Conservation (phyloP, 2,329 filamentous ascomycete species). For the Ramularia endophylla region DNA sequence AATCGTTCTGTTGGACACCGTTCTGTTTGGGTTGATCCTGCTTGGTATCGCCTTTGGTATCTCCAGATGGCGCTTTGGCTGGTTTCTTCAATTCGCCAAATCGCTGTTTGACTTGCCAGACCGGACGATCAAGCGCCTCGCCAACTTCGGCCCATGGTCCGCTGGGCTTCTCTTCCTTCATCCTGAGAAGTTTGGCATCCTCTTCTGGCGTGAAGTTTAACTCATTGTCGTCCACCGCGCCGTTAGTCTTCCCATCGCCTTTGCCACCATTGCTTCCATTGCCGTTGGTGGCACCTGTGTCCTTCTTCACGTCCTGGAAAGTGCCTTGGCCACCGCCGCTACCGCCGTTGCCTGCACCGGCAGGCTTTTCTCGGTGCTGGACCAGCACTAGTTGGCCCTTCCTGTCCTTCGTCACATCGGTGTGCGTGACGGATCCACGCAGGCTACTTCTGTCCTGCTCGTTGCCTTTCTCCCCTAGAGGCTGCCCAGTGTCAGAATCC, state of each 20-base stretch:
- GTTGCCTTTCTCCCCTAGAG: constrained; percentile 14
- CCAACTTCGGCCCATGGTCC: too few relatives aligned
- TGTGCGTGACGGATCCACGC: constrained; percentile 14
- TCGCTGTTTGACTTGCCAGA: too few relatives aligned
- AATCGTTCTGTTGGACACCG: constrained; percentile 1
- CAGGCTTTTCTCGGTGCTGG: constrained; percentile 17
- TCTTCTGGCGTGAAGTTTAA: constrained; percentile 31
- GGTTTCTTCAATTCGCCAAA: constrained; percentile 1
- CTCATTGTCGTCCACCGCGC: neutral
- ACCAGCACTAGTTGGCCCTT: constrained; percentile 23
- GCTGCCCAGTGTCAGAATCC: constrained; percentile 28
- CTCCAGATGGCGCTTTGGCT: neutral
- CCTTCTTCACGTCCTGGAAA: constrained; percentile 9
- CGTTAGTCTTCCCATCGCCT: constrained; percentile 2
- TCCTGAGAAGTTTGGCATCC: constrained; percentile 33
- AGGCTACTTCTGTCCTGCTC: constrained; percentile 1
- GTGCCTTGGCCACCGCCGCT: constrained; percentile 5
- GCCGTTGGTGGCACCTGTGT: constrained; percentile 6
- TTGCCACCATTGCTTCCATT: constrained; percentile 10
- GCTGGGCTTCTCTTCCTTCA: constrained; percentile 6
- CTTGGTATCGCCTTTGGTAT: constrained; percentile 7
- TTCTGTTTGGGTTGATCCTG: constrained; percentile 6
- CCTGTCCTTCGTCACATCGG: constrained; percentile 22
- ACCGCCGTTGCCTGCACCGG: constrained; percentile 3
- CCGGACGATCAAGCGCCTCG: too few relatives aligned